Base-by-base conservation (phyloP, 2,329 filamentous ascomycete species). In the Geosmithia putterillii region DNA sequence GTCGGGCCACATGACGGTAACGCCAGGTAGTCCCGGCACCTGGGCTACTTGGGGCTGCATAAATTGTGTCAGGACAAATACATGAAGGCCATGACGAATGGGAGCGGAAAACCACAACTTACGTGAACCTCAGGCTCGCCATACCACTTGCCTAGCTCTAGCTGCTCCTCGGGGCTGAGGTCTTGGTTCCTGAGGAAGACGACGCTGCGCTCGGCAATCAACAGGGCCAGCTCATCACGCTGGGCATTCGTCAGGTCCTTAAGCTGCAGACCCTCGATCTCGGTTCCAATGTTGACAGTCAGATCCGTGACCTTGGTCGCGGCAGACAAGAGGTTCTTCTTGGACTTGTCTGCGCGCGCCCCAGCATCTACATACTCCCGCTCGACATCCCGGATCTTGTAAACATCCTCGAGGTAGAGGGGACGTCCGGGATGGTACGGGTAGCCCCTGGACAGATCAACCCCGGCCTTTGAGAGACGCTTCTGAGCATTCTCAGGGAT, bases 261-360 rank as follows among this genome's bases (percentile, higher is more conserved):
- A 23, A 90, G 65, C 60, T 89, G 84, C 21, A 89, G 65, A 32
- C 82, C 83, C 4, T 65, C 68, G 25, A 90, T 67, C 55, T 88
- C 83, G 15, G 81, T 77, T 45, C 85, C 85, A 50, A 85, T 88
- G 39, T 74, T 79, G 1, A 83, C 82, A 1, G 83, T 87, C 32
- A 89, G 63, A 18, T 88, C 68, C 9, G 65, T 70, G 36, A 79
- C 62, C 28, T 69, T 61, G 28, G 28, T 32, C 10, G 28, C 28
- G 28, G 28, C 28, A 12, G 28, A 32, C 4, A 83, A 50, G 2
- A 83, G 63, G 4, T 70, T 68, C 44, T 69, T 79, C 62, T 83
- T 82, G 3, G 71, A 69, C 52, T 76, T 76, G 56, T 84, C 71
- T 34, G 83, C 83, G 37, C 81, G 70, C 2, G 73, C 67, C 3